Evolutionary conservation across 192 early-diverging fungal genomes (phyloP), one percentile per base, ranked within the genome.

Genomic region (Backusella morwellensis): DNA sequence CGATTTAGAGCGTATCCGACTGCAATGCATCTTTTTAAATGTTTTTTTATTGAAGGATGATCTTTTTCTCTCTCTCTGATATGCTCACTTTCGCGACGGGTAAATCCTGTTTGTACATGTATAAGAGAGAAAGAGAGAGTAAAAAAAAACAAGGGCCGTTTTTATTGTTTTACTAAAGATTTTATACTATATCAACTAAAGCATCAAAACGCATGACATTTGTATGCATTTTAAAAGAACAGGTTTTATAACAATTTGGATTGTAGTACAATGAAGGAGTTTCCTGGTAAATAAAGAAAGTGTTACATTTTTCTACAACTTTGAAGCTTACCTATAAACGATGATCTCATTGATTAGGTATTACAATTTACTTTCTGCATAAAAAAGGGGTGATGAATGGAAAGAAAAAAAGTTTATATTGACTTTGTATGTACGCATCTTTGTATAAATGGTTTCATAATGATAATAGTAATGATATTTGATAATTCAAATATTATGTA

Each of bases 191-290:
- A 26, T 23, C 23, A 59, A 2, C 12, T 1, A 12, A 59, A 59
- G 11, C 2, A 26, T 26, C 56, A 9, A 59, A 29, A 63, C 56
- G 23, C 56, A 63, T 63, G 56, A 23, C 56, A 26, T 29, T 26
- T 63, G 23, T 63, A 63, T 63, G 56, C 56, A 63, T 63, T 63
- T 26, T 63, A 63, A 63, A 63, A 63, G 56, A 63, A 63, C 56
- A 63, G 56, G 56, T 63, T 63, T 63, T 63, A 50, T 50, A n/a
- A n/a, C 0, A 50, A n/a, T 63, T 26, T 26, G 11, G 7, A 63
- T 12, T 26, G 56, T 63, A 29, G 56, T 26, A 63, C 56, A 63
- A 63, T 14, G 26, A 29, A 63, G 23, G 54, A 23, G 54, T 56
- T 56, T 8, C 19, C 3, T 56, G 8, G 21, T 21, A 21, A 21